These are phyloP conservation scores for Mycena albidolilacea DNA, from an alignment of 768 basidiomycete species.

Conservation along the genomic window DNA sequence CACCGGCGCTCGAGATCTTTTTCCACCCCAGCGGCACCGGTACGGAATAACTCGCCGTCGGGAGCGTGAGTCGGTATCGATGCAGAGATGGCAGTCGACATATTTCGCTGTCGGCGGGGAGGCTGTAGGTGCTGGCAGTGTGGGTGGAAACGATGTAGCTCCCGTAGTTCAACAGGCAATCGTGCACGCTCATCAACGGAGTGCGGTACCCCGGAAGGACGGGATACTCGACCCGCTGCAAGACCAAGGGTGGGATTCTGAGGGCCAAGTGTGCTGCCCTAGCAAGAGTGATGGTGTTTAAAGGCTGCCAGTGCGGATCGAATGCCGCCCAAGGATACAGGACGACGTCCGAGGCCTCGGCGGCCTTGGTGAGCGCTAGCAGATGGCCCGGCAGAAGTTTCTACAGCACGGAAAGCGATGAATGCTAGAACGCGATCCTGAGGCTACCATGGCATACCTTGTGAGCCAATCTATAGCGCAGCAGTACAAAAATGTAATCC, in stretches of 20 bases:
- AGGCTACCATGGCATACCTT: background rate
- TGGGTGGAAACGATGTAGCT: conserved; percentile 26
- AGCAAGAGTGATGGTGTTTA: conserved; percentile 13
- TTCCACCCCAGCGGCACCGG: background rate
- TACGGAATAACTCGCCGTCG: background rate
- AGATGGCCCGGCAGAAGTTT: conserved; percentile 21
- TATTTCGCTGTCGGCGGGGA: conserved; percentile 9
- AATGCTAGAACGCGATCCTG: background rate
- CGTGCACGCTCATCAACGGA: conserved; percentile 24
- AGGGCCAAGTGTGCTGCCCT: conserved; percentile 2
- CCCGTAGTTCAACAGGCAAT: conserved; percentile 20
- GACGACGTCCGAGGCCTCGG: conserved; percentile 9
- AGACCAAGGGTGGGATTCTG: conserved; percentile 2
- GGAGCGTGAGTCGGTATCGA: conserved; percentile 29
- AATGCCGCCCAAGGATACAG: conserved; percentile 20
- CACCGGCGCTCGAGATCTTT: conserved; percentile 14
- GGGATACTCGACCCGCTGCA: conserved; percentile 24
- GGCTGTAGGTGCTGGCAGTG: conserved; percentile 11
- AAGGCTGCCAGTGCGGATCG: conserved; percentile 17
- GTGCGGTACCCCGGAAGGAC: conserved; percentile 25
- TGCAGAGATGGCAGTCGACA: conserved; percentile 20
- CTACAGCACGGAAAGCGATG: background rate
- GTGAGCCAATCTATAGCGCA: background rate
- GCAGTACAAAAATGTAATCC: background rate
- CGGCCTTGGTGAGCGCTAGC: conserved; percentile 17